These are phyloP conservation scores for Leptoxyphium fumago DNA, from an alignment of 2,329 filamentous ascomycete genomes.

Conservation along the genomic window DNA sequence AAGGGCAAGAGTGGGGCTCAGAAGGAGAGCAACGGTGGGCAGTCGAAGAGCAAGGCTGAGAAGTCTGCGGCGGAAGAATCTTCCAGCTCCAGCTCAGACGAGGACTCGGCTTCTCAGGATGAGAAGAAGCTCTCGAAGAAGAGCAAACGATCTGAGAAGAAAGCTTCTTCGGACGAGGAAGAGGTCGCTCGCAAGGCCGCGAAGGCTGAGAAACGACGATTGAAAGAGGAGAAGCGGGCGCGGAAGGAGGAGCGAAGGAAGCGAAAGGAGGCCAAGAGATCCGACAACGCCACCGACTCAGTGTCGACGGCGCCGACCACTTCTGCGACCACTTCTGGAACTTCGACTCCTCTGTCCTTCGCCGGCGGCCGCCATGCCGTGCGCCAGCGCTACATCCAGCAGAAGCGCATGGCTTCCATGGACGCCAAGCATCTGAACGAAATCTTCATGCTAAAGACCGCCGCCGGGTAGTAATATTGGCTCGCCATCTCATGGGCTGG, in stretches of 20 bases:
- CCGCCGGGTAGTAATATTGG: not conserved
- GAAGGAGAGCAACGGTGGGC: constrained; percentile 29
- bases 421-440: constrained; percentile 75
- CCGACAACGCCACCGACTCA: constrained; percentile 2
- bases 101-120: not conserved
- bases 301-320: constrained; percentile 3
- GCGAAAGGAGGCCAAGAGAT: constrained; percentile 26
- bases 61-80: not conserved
- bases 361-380: constrained; percentile 48
- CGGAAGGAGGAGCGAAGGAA: constrained; percentile 19
- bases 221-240: constrained; percentile 19
- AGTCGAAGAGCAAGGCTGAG: constrained; percentile 13
- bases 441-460: constrained; percentile 55
- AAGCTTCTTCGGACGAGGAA: not conserved
- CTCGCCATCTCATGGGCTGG: no score
- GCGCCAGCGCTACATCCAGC: constrained; percentile 68
- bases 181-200: constrained; percentile 14
- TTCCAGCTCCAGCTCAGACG: not conserved
- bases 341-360: constrained; percentile 6
- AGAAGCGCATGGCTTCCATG: constrained; percentile 71
- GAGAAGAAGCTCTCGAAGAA: not conserved
- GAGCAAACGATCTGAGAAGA: constrained; percentile 2
- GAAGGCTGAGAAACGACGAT: constrained; percentile 19
- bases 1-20: constrained; percentile 28
- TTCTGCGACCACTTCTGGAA: not conserved